Conservation (phyloP, 2,329 filamentous ascomycete species). For the Aspergillus sp. region DNA sequence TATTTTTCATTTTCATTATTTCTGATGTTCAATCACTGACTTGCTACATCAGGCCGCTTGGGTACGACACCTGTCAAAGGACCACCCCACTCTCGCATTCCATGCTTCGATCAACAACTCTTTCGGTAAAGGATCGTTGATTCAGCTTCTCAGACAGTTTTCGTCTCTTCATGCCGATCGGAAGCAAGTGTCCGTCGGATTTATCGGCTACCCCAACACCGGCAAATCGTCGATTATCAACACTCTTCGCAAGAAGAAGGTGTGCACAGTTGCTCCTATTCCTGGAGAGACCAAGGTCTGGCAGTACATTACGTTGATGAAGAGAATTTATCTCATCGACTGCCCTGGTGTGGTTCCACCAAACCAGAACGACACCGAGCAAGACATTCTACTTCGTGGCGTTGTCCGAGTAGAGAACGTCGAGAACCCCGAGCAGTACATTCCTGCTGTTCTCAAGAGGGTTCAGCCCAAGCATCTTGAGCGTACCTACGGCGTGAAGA, state of each 20-base stretch:
- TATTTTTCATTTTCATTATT: constrained; percentile 22
- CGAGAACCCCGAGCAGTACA: constrained; percentile 93
- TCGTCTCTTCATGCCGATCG: constrained; percentile 81
- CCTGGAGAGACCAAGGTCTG: constrained; percentile 97
- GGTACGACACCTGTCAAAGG: constrained; percentile 83
- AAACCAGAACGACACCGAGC: constrained; percentile 73
- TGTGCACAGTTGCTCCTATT: constrained; percentile 88
- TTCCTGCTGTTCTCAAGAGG: constrained; percentile 71
- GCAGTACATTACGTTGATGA: constrained; percentile 97
- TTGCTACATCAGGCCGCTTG: constrained; percentile 68
- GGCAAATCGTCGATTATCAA: constrained; percentile 98
- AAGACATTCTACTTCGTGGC: constrained; percentile 83
- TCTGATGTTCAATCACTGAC: constrained; percentile 26
- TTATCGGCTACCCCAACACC: constrained; percentile 87
- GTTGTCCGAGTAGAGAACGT: constrained; percentile 95
- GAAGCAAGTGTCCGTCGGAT: constrained; percentile 90
- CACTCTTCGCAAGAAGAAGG: constrained; percentile 88
- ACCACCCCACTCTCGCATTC: constrained; percentile 91
- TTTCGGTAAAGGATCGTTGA: constrained; percentile 92
- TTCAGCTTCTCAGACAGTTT: constrained; percentile 88
- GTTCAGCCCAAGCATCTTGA: constrained; percentile 87
- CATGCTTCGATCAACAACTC: constrained; percentile 92
- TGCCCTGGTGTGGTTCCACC: constrained; percentile 95
- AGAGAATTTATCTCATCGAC: constrained; percentile 90
- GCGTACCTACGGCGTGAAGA: constrained; percentile 83